These are phyloP conservation scores for Cucumis melo DNA, from an alignment of 306 rosid species.

Conservation along the genomic window DNA sequence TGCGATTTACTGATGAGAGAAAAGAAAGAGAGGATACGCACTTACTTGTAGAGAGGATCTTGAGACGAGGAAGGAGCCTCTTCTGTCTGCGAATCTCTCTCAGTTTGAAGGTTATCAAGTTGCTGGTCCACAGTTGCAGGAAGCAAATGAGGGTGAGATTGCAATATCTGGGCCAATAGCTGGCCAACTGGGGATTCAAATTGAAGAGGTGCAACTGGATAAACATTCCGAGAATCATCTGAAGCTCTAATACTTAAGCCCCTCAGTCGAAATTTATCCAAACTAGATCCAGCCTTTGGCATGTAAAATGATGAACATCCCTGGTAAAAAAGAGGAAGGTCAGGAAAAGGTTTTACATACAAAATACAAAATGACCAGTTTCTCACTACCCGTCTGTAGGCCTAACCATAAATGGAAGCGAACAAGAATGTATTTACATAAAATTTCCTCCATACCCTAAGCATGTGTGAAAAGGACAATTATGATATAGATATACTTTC, in stretches of 20 bases:
- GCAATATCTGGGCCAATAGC: conserved; percentile 76
- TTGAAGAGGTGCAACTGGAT: conserved; percentile 62
- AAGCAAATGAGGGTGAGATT: conserved; percentile 76
- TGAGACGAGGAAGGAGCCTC: conserved; percentile 24
- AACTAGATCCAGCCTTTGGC: conserved; percentile 32
- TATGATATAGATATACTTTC: not conserved
- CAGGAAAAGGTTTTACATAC: not conserved
- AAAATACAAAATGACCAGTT: not conserved
- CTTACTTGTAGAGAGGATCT: conserved; percentile 68
- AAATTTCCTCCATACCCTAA: not conserved
- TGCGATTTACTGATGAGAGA: not conserved
- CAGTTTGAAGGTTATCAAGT: conserved; percentile 73
- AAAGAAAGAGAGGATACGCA: conserved; percentile 4
- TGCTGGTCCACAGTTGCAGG: conserved; percentile 81
- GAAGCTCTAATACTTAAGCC: conserved; percentile 52
- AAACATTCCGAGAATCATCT: conserved; percentile 41
- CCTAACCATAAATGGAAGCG: not conserved
- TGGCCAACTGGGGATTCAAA: conserved; percentile 81
- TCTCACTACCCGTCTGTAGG: not conserved
- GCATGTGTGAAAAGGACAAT: not conserved
- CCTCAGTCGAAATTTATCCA: conserved; percentile 43
- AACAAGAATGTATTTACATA: not conserved
- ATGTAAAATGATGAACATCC: conserved; percentile 40
- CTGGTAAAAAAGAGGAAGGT: conserved; percentile 16
- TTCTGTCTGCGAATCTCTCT: conserved; percentile 35